These are phyloP conservation scores for Aureobasidium namibiae DNA, from an alignment of 2,329 filamentous ascomycete genomes.

Conservation along the genomic window DNA sequence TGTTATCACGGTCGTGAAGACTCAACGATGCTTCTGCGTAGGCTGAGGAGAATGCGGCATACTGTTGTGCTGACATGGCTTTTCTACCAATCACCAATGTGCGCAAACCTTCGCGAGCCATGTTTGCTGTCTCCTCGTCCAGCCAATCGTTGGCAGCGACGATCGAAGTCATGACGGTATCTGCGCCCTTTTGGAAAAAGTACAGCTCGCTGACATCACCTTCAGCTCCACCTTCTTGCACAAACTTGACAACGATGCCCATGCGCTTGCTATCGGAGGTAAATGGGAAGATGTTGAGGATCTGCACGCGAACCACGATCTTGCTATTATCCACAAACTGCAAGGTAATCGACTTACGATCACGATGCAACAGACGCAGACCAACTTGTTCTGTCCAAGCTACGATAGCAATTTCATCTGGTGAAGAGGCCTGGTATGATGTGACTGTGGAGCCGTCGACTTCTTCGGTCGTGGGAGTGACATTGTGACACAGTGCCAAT, in stretches of 20 bases:
- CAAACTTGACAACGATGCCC: conserved; percentile 91
- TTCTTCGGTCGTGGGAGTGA: conserved; percentile 83
- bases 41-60: conserved; percentile 66
- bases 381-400: conserved; percentile 92
- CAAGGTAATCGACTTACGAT: conserved; percentile 76
- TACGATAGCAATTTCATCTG: conserved; percentile 96
- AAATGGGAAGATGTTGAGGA: conserved; percentile 93
- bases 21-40: conserved; percentile 75
- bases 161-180: conserved; percentile 96
- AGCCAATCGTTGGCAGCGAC: conserved; percentile 97
- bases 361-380: conserved; percentile 72
- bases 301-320: conserved; percentile 72
- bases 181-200: conserved; percentile 98
- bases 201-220: conserved; percentile 63
- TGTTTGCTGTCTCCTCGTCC: conserved; percentile 98
- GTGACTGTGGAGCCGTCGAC: conserved; percentile 68
- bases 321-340: conserved; percentile 67
- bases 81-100: conserved; percentile 94
- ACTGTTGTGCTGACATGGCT: conserved; percentile 68
- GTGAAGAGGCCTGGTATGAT: conserved; percentile 92
- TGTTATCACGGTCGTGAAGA: conserved; percentile 69
- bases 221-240: conserved; percentile 34
- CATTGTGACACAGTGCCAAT: conserved; percentile 90
- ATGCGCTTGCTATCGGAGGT: conserved; percentile 97
- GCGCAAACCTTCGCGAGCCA: conserved; percentile 91